Percentiles rank a stretch among this genome's conserved stretches.
Evolutionary conservation across 1,284 basidiomycete genomes (phyloP).

Genomic region (Sphaerobolus stellatus): DNA sequence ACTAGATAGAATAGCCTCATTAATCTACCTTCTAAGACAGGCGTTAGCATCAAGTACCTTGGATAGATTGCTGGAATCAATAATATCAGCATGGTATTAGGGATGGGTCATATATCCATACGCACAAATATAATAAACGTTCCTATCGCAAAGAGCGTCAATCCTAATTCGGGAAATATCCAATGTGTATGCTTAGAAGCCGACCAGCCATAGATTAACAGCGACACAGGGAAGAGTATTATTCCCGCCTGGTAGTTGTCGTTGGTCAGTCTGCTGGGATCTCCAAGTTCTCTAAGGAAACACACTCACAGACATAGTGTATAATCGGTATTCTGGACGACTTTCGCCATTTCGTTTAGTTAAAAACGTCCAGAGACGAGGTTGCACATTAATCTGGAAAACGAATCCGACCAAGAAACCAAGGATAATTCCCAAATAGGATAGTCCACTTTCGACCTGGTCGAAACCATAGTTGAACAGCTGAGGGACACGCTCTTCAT

Average conservation of each 20-base stretch:
- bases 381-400: conserved; percentile 3
- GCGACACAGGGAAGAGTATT: conserved; percentile 8
- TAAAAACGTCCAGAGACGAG: conserved; percentile 3
- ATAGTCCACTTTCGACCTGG: neutral
- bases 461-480: conserved; percentile 13
- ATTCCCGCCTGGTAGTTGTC: conserved; percentile 9
- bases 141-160: conserved; percentile 5
- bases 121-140: conserved; percentile 10
- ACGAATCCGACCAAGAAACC: conserved; percentile 8
- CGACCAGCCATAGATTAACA: conserved; percentile 13
- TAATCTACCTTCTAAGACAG: too few species aligned
- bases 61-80: conserved; percentile 8
- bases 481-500: neutral
- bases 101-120: neutral
- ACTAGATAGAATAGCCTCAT: neutral
- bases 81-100: neutral
- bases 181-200: conserved; percentile 1
- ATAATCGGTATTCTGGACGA: conserved; percentile 12
- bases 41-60: conserved; percentile 3
- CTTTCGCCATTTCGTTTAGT: conserved; percentile 11
- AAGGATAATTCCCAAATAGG: conserved; percentile 6
- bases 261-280: too few species aligned
- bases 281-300: too few species aligned
- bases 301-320: conserved; percentile 11
- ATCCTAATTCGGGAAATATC: conserved; percentile 7